A percentile compares a stretch with the other conserved stretches of the same genome.
phyloP scores from a whole-genome alignment of 2,329 filamentous ascomycete genomes.

The Trichothecium sympodiale region DNA sequence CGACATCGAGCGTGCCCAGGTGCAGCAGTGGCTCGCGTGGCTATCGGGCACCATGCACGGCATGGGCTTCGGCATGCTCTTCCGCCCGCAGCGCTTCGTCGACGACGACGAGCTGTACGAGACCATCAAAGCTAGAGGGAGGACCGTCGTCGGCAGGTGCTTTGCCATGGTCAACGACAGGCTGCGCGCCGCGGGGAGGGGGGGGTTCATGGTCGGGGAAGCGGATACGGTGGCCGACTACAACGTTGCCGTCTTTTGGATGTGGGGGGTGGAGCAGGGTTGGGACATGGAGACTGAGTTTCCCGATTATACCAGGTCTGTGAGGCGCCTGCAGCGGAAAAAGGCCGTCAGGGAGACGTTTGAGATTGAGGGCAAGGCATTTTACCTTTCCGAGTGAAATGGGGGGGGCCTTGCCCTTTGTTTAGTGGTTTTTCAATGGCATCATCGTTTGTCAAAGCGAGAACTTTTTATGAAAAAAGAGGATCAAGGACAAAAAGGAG shows the following conservation, averaged over 20 bases:
- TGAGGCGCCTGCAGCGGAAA: background rate
- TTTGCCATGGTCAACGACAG: constrained; percentile 1
- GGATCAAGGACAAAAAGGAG: too few relatives aligned
- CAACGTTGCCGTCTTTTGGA: constrained; percentile 2
- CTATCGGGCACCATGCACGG: constrained; percentile 20
- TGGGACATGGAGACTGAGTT: constrained; percentile 1
- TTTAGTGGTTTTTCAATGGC: too few relatives aligned
- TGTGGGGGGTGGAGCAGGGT: constrained; percentile 2
- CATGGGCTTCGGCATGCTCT: constrained; percentile 13
- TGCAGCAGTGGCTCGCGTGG: constrained; percentile 20
- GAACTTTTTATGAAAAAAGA: too few relatives aligned
- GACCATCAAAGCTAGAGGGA: constrained; percentile 8
- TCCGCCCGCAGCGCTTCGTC: constrained; percentile 15
- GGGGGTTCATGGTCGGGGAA: constrained; percentile 1
- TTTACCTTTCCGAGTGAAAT: too few relatives aligned
- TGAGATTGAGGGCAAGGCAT: background rate
- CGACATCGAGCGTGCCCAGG: constrained; percentile 11
- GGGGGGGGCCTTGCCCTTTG: too few relatives aligned
- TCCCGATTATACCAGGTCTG: constrained; percentile 2
- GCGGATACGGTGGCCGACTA: constrained; percentile 3
- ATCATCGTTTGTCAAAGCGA: too few relatives aligned
- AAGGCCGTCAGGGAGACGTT: background rate
- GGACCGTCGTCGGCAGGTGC: constrained; percentile 5
- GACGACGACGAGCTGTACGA: constrained; percentile 8
- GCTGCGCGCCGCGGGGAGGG: background rate